Base-by-base conservation (phyloP, 768 basidiomycete species). In the Kwoniella dendrophila region DNA sequence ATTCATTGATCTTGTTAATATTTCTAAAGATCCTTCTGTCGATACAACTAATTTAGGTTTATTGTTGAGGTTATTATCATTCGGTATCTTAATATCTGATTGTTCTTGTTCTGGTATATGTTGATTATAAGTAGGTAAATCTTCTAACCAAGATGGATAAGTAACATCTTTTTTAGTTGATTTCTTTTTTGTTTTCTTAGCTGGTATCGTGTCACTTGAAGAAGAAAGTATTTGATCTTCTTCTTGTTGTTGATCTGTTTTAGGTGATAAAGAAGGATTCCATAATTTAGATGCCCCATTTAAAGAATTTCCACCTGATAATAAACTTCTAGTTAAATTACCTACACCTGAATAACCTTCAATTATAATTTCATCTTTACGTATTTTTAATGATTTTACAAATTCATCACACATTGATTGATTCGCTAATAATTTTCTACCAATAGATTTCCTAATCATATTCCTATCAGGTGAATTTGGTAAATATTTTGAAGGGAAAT, bases 281-380 rank as follows among this genome's bases (percentile, higher is more conserved):
- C 63, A 56, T 8, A 44, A 4, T 27, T 45, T 45, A 7, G 53
- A 60, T 14, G 41, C 7, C n/a, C 65, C 56, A 8, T 22, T 27
- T 5, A 47, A 56, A 36, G 26, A 30, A 24, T 68, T 45, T 11
- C 69, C 72, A 12, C 69, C 69, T 26, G 47, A 38, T 18, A 76
- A 41, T 30, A 76, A 56, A 53, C 65, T 62, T 49, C 74, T 38
- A 0, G 72, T 73, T 26, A 73, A 44, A 12, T 36, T 51, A 27
- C 74, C 74, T 1, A 60, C 59, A 8, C 74, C 74, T 12, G 64
- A 29, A 47, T 64, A 72, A 1, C 53, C 49, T 24, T 76, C 74
- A 2, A 76, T 36, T 1, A 76, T 56, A 3, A 76, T 65, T 32
- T 76, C 72, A 14, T 63, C 62, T 14, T 24, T 16, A 16, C 65